Evolutionary conservation across 805 yeast genomes (phyloP), one percentile per base, ranked within the genome.

Genomic region (Zygoascus flipseniorum): DNA sequence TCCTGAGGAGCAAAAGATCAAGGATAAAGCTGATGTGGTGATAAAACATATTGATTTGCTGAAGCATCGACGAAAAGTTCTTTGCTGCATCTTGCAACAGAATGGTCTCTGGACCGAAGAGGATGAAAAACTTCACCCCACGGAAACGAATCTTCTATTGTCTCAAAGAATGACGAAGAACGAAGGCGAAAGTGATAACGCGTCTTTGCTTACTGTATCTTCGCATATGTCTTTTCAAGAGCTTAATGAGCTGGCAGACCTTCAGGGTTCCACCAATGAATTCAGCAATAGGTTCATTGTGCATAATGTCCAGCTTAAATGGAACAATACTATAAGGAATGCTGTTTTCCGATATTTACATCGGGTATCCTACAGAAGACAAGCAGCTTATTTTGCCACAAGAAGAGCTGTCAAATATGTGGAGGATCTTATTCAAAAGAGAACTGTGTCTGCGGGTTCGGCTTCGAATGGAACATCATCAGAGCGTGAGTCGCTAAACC

Each of bases 281-380:
- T 85, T 80, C 67, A 77, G 76, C 55, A 89, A 90, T 64, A 72
- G 89, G 48, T 88, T 85, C 66, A 78, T 83, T 55, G 70, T 88
- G 20, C 89, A 89, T 59, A 80, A 84, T 53, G 75, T 88, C 66
- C 79, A 83, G 60, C 64, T 89, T 59, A 85, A 82, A 59, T 89
- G 97, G 96, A 84, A 86, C 66, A 82, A 85, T 56, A 64, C 71
- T 2, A 76, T 82, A 9, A 72, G 97, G 53, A 81, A 89, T 61
- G 70, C 79, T 11, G 69, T 88, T 46, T 76, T 79, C 64, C 76
- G 80, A 45, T 87, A 85, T 61, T 64, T 82, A 23, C 78, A 79
- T 53, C 70, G 76, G 47, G 65, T 79, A 32, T 75, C 72, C 10
- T 65, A 75, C 50, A 68, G 79, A 23, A 69, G 72, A 23, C 77